Evolutionary conservation across 257 asterid genomes (phyloP), one percentile per base, ranked within the genome.

Genomic region (Euphrasia confusa): DNA sequence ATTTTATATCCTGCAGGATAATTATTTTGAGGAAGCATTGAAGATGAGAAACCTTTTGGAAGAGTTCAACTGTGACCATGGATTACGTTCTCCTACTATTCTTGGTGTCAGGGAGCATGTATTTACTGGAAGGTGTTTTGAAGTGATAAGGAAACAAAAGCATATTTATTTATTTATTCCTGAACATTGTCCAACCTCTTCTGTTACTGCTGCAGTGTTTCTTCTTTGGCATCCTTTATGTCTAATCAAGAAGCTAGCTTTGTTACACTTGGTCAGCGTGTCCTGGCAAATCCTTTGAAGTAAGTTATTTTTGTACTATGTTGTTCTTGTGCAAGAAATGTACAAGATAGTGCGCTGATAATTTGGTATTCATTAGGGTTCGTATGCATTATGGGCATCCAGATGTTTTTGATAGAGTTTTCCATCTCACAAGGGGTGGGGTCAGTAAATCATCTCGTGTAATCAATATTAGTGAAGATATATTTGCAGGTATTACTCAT

Each of bases 371-470:
- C 60, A 35, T 72, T 69, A 92, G 97, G 90, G 96, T 89, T 48
- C 99, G 99, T 66, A 89, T 92, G 97, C 99, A 92, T 80, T 92
- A 92, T 77, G 99, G 99, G 52, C 99, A 92, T 80, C 97, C 99
- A 37, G 99, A 92, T 77, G 96, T 92, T 58, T 92, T 92, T 77
- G 99, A 92, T 78, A 89, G 99, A 79, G 71, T 92, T 68, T 92
- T 92, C 76, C 99, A 92, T 73, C 77, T 92, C 69, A 92, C 96
- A 65, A 85, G 99, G 71, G 99, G 99, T 76, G 99, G 97, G 65
- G 89, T 92, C 82, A 89, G 99, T 83, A 92, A 92, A 71, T 87
- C 99, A 24, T 92, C 99, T 68, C 97, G 97, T 65, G 89, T 89
- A 52, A 92, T 92, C 68, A 92, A 92, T 74, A 89, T 92, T 61